phyloP scores from a whole-genome alignment of 2,329 filamentous ascomycete species.

The Cordyceps farinosa region DNA sequence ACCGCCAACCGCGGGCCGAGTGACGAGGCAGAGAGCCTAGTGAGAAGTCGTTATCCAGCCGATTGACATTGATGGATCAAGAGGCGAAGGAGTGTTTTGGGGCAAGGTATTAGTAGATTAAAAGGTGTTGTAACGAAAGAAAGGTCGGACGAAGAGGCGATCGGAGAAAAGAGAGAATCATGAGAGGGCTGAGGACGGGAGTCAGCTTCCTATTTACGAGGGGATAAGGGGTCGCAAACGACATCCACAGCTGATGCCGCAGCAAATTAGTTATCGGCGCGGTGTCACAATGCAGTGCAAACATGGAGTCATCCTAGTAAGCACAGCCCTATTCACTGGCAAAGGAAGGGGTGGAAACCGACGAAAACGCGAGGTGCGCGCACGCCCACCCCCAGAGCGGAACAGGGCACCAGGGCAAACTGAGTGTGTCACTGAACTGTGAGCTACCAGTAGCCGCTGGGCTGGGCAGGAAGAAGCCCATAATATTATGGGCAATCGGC shows the following conservation, averaged over 20 bases:
- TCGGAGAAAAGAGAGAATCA: neutral
- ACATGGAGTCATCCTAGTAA: constrained; percentile 6
- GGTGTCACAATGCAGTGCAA: constrained; percentile 8
- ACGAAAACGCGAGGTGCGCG: constrained; percentile 1
- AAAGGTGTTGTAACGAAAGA: neutral
- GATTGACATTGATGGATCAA: neutral
- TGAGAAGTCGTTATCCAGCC: neutral
- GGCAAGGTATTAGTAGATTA: neutral
- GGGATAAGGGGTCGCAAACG: constrained; percentile 9
- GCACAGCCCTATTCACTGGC: constrained; percentile 14
- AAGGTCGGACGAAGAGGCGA: neutral
- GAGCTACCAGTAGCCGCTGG: neutral
- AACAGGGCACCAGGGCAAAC: neutral
- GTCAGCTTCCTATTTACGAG: constrained; percentile 13
- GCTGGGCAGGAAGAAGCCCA: neutral
- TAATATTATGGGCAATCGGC: constrained; percentile 11
- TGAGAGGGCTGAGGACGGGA: neutral
- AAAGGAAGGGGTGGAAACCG: constrained; percentile 1
- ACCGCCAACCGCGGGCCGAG: neutral
- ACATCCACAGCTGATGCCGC: neutral
- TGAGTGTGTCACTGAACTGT: too few species aligned
- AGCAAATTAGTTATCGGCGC: constrained; percentile 10
- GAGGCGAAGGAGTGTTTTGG: neutral
- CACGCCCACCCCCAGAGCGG: neutral
- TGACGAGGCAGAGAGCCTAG: neutral